Evolutionary conservation across 1,284 basidiomycete species (phyloP).

Genomic region (Puccinia polysora): DNA sequence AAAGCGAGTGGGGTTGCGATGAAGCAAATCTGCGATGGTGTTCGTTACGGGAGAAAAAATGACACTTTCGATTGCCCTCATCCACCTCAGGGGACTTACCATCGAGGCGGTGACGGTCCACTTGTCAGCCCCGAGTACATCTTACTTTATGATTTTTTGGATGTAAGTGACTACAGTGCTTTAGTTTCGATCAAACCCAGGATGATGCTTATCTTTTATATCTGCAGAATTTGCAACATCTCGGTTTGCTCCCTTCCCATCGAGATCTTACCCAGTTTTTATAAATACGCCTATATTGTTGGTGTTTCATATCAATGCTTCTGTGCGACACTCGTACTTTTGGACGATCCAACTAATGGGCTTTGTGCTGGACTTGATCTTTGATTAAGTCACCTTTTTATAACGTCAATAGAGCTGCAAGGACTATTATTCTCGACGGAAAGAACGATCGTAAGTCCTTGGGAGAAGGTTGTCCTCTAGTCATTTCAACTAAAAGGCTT

Average conservation of each 20-base stretch:
- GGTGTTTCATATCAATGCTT: not conserved
- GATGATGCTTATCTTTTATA: not conserved
- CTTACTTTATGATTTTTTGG: conserved; percentile 37
- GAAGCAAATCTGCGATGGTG: not conserved
- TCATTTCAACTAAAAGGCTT: not conserved
- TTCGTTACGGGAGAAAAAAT: not conserved
- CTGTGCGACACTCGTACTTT: not conserved
- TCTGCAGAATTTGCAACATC: conserved; percentile 28
- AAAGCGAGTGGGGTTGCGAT: too few species aligned
- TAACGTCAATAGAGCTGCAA: conserved; percentile 9
- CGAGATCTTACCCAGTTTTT: conserved; percentile 24
- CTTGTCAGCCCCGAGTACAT: conserved; percentile 22
- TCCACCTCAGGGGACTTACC: conserved; percentile 28
- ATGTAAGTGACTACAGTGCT: conserved; percentile 16
- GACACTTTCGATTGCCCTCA: not conserved
- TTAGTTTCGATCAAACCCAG: not conserved
- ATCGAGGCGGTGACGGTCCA: conserved; percentile 21
- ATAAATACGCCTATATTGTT: conserved; percentile 26
- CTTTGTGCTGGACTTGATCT: not conserved
- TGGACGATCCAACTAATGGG: not conserved
- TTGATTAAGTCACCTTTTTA: conserved; percentile 37
- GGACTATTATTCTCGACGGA: conserved; percentile 21
- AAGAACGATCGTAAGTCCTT: conserved; percentile 37
- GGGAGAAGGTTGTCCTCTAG: not conserved
- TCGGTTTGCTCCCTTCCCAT: conserved; percentile 26